Percentiles rank a stretch among this genome's conserved stretches.
Evolutionary conservation across 2,329 filamentous ascomycete genomes (phyloP).

Genomic region (Colletotrichum higginsianum): DNA sequence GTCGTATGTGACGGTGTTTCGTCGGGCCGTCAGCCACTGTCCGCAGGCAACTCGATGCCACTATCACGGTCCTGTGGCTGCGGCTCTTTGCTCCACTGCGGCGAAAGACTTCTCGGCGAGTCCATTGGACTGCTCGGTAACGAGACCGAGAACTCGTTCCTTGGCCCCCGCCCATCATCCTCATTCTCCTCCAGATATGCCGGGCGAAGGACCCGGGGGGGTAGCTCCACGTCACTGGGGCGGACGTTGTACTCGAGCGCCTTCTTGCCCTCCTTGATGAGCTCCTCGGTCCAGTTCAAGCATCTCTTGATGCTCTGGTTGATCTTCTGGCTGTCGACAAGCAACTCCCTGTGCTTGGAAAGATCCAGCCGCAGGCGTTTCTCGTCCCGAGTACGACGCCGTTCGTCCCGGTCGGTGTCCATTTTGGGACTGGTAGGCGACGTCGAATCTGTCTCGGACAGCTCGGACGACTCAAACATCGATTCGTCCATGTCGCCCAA

Average conservation of each 20-base stretch:
- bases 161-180: constrained; percentile 47
- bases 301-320: constrained; percentile 95
- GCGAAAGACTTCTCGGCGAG: constrained; percentile 30
- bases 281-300: constrained; percentile 88
- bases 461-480: constrained; percentile 50
- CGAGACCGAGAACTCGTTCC: constrained; percentile 43
- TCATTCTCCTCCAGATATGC: constrained; percentile 73
- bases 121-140: constrained; percentile 30
- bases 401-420: constrained; percentile 56
- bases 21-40: constrained; percentile 50
- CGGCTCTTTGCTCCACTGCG: constrained; percentile 40
- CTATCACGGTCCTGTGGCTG: constrained; percentile 62
- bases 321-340: constrained; percentile 93
- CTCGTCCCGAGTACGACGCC: constrained; percentile 82
- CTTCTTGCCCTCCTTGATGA: constrained; percentile 90
- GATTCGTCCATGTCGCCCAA: constrained; percentile 64
- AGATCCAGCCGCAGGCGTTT: constrained; percentile 88
- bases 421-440: constrained; percentile 52
- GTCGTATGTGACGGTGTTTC: background rate
- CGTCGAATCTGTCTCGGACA: constrained; percentile 60
- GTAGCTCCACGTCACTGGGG: constrained; percentile 84
- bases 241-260: constrained; percentile 87
- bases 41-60: constrained; percentile 64
- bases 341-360: constrained; percentile 87
- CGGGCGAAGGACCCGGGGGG: constrained; percentile 81